A percentile compares a stretch with the other conserved stretches of the same genome.
phyloP scores from a whole-genome alignment of 2,329 filamentous ascomycete species.

The Alternaria rosae region DNA sequence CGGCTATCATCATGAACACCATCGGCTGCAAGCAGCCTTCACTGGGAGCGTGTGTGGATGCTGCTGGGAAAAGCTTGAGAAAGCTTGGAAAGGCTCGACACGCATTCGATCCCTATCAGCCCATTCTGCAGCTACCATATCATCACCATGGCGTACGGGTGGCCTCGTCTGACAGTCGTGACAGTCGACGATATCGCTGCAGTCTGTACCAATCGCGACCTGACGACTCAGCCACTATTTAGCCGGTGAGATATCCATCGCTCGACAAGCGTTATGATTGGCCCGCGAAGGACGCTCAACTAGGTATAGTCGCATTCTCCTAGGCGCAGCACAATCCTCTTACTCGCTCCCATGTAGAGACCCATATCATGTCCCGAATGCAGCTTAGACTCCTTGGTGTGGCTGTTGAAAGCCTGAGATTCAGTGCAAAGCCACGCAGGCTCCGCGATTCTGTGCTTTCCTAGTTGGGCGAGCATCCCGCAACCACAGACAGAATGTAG shows the following conservation, averaged over 20 bases:
- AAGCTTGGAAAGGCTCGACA: constrained; percentile 2
- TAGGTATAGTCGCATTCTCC: constrained; percentile 13
- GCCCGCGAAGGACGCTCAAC: constrained; percentile 20
- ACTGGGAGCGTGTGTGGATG: background rate
- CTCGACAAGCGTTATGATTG: constrained; percentile 21
- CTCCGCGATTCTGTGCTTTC: background rate
- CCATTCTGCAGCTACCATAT: background rate
- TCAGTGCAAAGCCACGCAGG: constrained; percentile 6
- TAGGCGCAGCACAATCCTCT: background rate
- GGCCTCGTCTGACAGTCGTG: background rate
- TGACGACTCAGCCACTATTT: background rate
- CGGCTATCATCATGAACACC: background rate
- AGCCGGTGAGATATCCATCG: background rate
- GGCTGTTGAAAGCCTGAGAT: background rate
- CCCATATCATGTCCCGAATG: background rate
- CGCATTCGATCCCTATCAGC: background rate
- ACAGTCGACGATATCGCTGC: background rate
- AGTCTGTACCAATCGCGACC: constrained; percentile 6
- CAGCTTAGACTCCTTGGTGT: background rate
- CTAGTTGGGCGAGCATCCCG: constrained; percentile 12
- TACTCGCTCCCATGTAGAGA: background rate
- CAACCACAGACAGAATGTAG: background rate
- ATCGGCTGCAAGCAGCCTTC: background rate
- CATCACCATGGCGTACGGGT: background rate
- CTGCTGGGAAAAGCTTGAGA: background rate